These are phyloP conservation scores for Crotalaria pallida DNA, from an alignment of 306 rosid genomes.

Conservation along the genomic window DNA sequence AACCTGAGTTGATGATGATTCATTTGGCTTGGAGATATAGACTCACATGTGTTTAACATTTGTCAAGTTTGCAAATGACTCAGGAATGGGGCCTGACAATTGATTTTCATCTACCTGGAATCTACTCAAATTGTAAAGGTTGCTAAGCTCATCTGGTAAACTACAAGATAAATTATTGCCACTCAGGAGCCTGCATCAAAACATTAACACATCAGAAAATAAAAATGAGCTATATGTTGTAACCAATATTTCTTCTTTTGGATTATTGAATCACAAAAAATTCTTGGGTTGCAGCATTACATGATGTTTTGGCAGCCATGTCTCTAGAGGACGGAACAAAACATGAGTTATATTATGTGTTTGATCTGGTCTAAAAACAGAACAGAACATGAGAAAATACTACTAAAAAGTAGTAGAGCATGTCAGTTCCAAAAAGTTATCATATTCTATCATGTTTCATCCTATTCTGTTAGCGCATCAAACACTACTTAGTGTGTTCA, in stretches of 20 bases:
- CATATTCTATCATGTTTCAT: too few relatives aligned
- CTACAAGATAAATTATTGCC: constrained; percentile 54
- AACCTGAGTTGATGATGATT: constrained; percentile 3
- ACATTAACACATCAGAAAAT: constrained; percentile 12
- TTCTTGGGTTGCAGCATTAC: too few relatives aligned
- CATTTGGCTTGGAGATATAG: constrained; percentile 16
- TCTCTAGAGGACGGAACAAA: too few relatives aligned
- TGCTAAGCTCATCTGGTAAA: constrained; percentile 57
- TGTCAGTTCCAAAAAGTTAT: too few relatives aligned
- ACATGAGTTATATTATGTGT: too few relatives aligned
- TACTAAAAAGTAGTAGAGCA: too few relatives aligned
- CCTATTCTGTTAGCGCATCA: too few relatives aligned
- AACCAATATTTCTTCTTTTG: not conserved
- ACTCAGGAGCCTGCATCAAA: constrained; percentile 45
- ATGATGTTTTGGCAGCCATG: too few relatives aligned
- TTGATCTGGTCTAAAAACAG: too few relatives aligned
- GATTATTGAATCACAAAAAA: not conserved
- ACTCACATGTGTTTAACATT: constrained; percentile 53
- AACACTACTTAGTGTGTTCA: not conserved
- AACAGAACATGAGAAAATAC: too few relatives aligned
- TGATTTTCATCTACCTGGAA: constrained; percentile 48
- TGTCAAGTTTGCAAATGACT: constrained; percentile 43
- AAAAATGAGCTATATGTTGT: not conserved
- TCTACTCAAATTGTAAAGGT: constrained; percentile 41
- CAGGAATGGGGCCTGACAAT: constrained; percentile 50